Conservation (phyloP, 345 rosid species). For the Dovyalis caffra region DNA sequence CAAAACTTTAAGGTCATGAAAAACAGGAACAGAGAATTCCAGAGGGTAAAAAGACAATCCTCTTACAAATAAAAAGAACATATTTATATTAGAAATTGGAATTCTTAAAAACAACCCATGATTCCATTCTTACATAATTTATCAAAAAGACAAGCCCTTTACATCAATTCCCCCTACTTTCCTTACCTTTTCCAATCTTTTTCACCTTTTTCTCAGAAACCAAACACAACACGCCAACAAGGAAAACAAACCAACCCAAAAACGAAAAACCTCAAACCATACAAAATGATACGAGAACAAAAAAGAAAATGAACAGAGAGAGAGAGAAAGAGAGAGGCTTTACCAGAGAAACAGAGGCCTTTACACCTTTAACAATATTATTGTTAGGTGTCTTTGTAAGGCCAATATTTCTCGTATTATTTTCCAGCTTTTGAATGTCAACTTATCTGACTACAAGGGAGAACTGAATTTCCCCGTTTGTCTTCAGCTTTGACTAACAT, state of each 20-base stretch:
- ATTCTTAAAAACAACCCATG: neutral
- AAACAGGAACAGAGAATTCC: too few relatives aligned
- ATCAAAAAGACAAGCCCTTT: neutral
- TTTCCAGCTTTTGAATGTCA: neutral
- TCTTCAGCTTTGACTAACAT: neutral
- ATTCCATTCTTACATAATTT: neutral
- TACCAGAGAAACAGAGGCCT: neutral
- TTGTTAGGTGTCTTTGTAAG: neutral
- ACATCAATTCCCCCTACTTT: neutral
- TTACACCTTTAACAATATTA: neutral
- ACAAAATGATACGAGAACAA: neutral
- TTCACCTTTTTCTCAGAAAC: neutral
- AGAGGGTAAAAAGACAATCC: too few relatives aligned
- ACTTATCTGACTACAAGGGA: neutral
- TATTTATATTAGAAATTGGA: too few relatives aligned
- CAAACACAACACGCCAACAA: slow-evolving; percentile 7
- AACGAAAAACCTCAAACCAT: too few relatives aligned
- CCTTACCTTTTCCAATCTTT: neutral
- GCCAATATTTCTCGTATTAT: neutral
- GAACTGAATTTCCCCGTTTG: neutral
- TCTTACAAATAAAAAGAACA: too few relatives aligned
- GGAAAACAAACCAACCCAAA: neutral
- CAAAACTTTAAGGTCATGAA: too few relatives aligned
- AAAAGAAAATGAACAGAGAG: neutral
- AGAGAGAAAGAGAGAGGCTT: neutral